Base-by-base conservation (phyloP, 768 basidiomycete species). In the Kondoa malvinella region DNA sequence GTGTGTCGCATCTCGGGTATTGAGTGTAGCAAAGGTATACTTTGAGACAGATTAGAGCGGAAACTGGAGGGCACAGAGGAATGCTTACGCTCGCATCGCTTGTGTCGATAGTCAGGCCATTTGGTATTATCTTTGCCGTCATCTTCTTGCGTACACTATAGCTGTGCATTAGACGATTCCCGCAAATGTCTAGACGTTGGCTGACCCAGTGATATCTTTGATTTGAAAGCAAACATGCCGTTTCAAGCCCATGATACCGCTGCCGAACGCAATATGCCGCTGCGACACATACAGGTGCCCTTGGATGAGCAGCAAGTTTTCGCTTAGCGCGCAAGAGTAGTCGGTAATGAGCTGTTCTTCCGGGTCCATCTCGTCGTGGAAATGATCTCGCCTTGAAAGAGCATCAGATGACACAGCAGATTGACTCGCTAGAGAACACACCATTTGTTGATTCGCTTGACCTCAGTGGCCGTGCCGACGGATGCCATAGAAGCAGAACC, bases 221-320 rank as follows among this genome's bases (percentile, higher is more conserved):
- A 68, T 66, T 31, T 65, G 66, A 26, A 69, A 27, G 25, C 66
- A 65, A 8, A 34, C 57, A 3, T 30, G 16, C 15, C 56, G 33
- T 59, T 69, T 69, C 16, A 69, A 31, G 65, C 69, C 69, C 25
- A 65, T 30, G 21, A 69, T 27, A 26, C 57, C 66, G 60, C 67
- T 62, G 27, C 57, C 62, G 57, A 69, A 69, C 1, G 66, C 57
- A 33, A 69, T 21, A 32, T 67, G 56, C 21, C n/a, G 21, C 16
- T 30, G 30, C 15, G 33, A 25, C 31, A 62, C 29, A 31, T 33
- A 25, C 29, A 34, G 29, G 21, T 67, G 29, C 14, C 34, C 63
- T 50, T 27, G 56, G 15, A 65, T 69, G 40, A 66, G 4, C 34
- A 65, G 31, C 29, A 56, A n/a, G n/a, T n/a, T 58, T n/a, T 69